Percentiles rank a stretch among this genome's conserved stretches.
Conservation (phyloP, 2,329 filamentous ascomycete genomes). For the Lasiodiplodia gonubiensis region DNA sequence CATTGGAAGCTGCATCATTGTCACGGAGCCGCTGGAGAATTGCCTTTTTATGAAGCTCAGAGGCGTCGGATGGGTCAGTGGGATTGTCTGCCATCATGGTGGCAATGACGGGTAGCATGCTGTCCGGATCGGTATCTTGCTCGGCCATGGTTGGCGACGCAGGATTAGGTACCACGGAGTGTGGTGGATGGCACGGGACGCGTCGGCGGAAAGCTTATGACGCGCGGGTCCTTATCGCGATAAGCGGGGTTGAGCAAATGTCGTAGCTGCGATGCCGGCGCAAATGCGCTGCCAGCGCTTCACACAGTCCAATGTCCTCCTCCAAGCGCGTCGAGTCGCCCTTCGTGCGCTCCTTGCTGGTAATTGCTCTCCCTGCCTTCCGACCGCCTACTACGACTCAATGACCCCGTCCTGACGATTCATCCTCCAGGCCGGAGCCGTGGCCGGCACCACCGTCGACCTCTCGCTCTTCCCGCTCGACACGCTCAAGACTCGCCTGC, state of each 20-base stretch:
- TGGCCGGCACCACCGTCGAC: slow-evolving; percentile 96
- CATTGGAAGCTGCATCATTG: no score
- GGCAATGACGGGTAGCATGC: neutral
- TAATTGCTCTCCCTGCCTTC: slow-evolving; percentile 37
- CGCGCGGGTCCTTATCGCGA: slow-evolving; percentile 13
- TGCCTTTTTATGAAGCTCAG: no score
- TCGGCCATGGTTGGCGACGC: slow-evolving; percentile 1
- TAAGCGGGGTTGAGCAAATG: slow-evolving; percentile 17
- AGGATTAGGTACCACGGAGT: neutral
- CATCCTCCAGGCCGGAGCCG: slow-evolving; percentile 71
- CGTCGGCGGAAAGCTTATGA: neutral
- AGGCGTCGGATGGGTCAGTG: no score
- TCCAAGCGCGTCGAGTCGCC: slow-evolving; percentile 52
- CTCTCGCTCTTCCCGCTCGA: slow-evolving; percentile 96
- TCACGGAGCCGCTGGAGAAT: no score
- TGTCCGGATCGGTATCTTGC: neutral
- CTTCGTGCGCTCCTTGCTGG: slow-evolving; percentile 55
- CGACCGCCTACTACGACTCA: slow-evolving; percentile 12
- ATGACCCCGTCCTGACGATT: slow-evolving; percentile 1
- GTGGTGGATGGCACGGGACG: neutral
- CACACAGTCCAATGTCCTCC: slow-evolving; percentile 24
- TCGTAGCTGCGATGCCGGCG: slow-evolving; percentile 10
- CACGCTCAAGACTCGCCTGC: slow-evolving; percentile 96
- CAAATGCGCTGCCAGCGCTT: neutral
- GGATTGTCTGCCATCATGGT: no score